Base-by-base conservation (phyloP, 2,329 filamentous ascomycete species). In the Aspergillus jensenii region DNA sequence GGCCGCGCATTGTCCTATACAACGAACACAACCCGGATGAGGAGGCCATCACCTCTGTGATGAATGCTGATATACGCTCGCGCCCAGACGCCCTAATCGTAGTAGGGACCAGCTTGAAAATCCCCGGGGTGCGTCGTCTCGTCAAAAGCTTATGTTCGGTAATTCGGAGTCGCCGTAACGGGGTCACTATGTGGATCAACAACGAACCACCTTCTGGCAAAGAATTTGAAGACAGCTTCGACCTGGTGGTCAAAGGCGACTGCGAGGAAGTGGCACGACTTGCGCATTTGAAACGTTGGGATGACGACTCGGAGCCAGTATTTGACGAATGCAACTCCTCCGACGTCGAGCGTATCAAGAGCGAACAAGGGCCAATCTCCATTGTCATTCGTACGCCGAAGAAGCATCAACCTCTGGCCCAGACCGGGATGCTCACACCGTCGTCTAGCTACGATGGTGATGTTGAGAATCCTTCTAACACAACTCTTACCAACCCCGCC, bases 21-120 rank as follows among this genome's bases (percentile, higher is more conserved):
- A 97, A 98, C 72, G 95, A 99, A 74, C 89, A 91, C 72, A 97
- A 98, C 71, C 95, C 95, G 0, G 95, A 99, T 64, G 91, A 95
- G 65, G 93, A 97, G 66, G 93, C 95, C 14, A 99, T 99, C 72
- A 93, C 93, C 44, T 90, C 90, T 21, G 93, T 96, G 41, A 91
- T 93, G 52, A 87, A 87, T 63, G 88, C 93, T 4, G 95, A 99
- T 72, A 79, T 98, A 58, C 89, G 91, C 60, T 85, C 88, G 43
- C 84, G 92, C 39, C 93, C 95, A 0, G 95, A 98, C 73, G 93
- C 93, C 17, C 84, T 99, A 25, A 87, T 99, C 65, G 95, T 99
- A 27, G 95, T 96, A 8, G 95, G 95, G 52, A 99, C 95, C 2
- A 97, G 91, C 58, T 79, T 99, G 66, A 98, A 98, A 72, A 93